Conservation (phyloP, 2,329 filamentous ascomycete genomes). For the Nigrospora oryzae region DNA sequence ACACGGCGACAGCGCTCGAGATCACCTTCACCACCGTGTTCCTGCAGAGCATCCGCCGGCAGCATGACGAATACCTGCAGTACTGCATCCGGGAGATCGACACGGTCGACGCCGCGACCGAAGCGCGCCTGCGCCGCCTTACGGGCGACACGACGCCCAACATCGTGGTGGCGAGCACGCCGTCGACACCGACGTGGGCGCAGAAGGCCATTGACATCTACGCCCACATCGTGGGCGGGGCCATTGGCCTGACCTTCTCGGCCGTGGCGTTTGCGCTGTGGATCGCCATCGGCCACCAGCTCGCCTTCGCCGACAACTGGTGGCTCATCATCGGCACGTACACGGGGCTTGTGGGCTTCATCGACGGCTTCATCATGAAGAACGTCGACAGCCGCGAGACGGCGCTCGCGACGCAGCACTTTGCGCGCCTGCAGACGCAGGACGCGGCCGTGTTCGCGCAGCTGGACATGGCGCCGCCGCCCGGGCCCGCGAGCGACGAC, state of each 20-base stretch:
- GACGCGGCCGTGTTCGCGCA: neutral
- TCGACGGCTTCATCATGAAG: conserved; percentile 34
- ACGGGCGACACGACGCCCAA: conserved; percentile 24
- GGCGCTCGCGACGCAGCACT: neutral
- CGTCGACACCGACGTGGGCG: conserved; percentile 19
- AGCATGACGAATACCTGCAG: conserved; percentile 22
- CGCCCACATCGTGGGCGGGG: conserved; percentile 31
- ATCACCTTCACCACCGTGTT: conserved; percentile 31
- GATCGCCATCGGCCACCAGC: conserved; percentile 26
- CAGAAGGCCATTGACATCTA: conserved; percentile 32
- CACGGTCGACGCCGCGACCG: conserved; percentile 23
- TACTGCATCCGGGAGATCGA: conserved; percentile 22
- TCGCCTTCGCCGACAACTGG: conserved; percentile 33
- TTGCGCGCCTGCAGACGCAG: neutral
- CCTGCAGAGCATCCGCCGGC: conserved; percentile 27
- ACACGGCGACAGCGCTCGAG: conserved; percentile 32
- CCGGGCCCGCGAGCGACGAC: neutral
- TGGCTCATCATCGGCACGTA: conserved; percentile 39
- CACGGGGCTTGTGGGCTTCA: conserved; percentile 33
- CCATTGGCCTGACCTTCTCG: conserved; percentile 28
- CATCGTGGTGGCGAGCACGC: conserved; percentile 18
- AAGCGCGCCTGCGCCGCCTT: conserved; percentile 22
- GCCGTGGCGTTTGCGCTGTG: conserved; percentile 25
- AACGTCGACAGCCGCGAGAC: conserved; percentile 26
- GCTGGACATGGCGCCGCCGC: neutral